Evolutionary conservation across 2,329 filamentous ascomycete species (phyloP).

Genomic region (Cercospora citrullina): DNA sequence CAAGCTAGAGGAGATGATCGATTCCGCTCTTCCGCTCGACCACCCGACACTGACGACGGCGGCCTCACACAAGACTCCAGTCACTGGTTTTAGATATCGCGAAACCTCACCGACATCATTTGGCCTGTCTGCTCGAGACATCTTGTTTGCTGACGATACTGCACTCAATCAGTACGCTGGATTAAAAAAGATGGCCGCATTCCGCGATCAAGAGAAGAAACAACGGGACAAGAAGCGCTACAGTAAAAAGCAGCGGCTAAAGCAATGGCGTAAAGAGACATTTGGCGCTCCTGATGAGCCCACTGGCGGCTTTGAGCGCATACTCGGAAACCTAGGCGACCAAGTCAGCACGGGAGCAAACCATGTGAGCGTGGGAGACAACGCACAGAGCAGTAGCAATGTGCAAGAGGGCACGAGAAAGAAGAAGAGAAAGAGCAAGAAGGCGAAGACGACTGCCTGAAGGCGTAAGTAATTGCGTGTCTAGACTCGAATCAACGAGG

Average conservation of each 20-base stretch:
- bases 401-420: conserved; percentile 44
- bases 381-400: conserved; percentile 28
- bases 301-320: conserved; percentile 43
- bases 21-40: conserved; percentile 77
- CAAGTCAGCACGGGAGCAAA: conserved; percentile 16
- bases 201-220: conserved; percentile 87
- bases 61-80: conserved; percentile 47
- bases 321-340: conserved; percentile 32
- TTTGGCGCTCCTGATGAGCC: conserved; percentile 62
- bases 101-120: conserved; percentile 89
- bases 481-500: background rate
- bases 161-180: conserved; percentile 88
- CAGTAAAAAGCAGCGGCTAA: conserved; percentile 86
- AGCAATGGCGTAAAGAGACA: conserved; percentile 77
- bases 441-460: conserved; percentile 7
- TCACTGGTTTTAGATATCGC: conserved; percentile 77
- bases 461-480: background rate
- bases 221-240: conserved; percentile 81
- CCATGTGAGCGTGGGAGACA: conserved; percentile 17
- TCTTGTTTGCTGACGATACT: conserved; percentile 83
- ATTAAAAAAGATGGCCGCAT: conserved; percentile 90
- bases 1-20: conserved; percentile 82
- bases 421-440: conserved; percentile 30
- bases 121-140: conserved; percentile 85
- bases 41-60: conserved; percentile 54